Conservation (phyloP, 306 rosid genomes). For the Castanea crenata region DNA sequence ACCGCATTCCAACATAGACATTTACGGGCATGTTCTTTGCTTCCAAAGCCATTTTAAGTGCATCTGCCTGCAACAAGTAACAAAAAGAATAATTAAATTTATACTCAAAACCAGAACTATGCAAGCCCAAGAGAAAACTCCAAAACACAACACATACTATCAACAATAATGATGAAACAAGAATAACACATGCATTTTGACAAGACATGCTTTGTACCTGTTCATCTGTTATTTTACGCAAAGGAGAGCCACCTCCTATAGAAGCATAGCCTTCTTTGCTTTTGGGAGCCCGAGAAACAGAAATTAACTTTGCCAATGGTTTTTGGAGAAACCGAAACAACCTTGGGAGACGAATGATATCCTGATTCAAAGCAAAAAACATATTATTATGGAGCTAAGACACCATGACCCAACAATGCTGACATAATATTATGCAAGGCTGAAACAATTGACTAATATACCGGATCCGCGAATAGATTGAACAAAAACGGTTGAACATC, state of each 20-base stretch:
- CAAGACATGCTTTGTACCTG: constrained; percentile 53
- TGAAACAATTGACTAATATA: constrained; percentile 27
- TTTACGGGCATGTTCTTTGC: constrained; percentile 67
- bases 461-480: constrained; percentile 98
- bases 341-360: constrained; percentile 95
- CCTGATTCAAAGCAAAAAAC: constrained; percentile 44
- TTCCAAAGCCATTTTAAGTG: constrained; percentile 78
- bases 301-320: constrained; percentile 83
- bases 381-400: constrained; percentile 19
- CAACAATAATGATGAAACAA: background rate
- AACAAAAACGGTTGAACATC: constrained; percentile 95
- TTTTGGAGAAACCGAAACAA: constrained; percentile 78
- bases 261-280: constrained; percentile 98
- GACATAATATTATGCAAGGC: background rate
- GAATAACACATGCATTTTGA: background rate
- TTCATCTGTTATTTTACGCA: constrained; percentile 90
- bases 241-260: constrained; percentile 98
- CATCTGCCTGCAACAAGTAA: constrained; percentile 65
- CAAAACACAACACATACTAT: background rate
- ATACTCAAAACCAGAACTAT: constrained; percentile 14
- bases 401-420: background rate
- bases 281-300: constrained; percentile 90
- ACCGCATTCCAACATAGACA: constrained; percentile 94
- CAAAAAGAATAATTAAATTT: constrained; percentile 8
- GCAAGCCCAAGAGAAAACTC: background rate